These are phyloP conservation scores for Silene uniflora DNA, from an alignment of 148 eudicot species.

Conservation along the genomic window DNA sequence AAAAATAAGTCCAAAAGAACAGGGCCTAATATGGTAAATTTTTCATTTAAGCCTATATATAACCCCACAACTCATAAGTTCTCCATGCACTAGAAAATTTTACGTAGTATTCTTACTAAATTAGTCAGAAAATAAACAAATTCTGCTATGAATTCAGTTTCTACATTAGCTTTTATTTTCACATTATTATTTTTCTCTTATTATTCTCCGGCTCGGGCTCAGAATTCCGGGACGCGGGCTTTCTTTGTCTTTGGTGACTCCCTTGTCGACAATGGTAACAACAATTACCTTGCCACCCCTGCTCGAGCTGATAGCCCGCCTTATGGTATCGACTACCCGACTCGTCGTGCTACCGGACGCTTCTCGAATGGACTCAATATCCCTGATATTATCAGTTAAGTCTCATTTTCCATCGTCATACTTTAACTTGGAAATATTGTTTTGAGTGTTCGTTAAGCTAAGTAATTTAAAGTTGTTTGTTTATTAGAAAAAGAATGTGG, in stretches of 20 bases:
- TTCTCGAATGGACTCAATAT: slow-evolving; percentile 70
- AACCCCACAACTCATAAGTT: slow-evolving; percentile 1
- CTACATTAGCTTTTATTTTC: slow-evolving; percentile 10
- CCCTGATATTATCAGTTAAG: slow-evolving; percentile 70
- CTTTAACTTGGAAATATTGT: background rate
- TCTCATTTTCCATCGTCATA: slow-evolving; percentile 1
- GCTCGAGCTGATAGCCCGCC: slow-evolving; percentile 74
- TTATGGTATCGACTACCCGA: slow-evolving; percentile 66
- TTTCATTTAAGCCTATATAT: slow-evolving; percentile 17
- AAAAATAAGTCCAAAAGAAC: too few species aligned
- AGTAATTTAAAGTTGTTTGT: too few species aligned
- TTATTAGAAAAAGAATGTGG: too few species aligned
- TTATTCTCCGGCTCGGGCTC: slow-evolving; percentile 14
- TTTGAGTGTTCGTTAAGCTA: too few species aligned
- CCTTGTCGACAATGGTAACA: slow-evolving; percentile 66
- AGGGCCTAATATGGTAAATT: background rate
- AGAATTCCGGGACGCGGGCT: slow-evolving; percentile 31
- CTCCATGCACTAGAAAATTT: background rate
- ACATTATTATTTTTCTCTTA: background rate
- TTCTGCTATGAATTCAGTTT: slow-evolving; percentile 14
- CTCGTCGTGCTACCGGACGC: slow-evolving; percentile 55
- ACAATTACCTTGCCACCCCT: slow-evolving; percentile 59
- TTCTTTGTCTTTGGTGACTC: slow-evolving; percentile 75
- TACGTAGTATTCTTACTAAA: background rate
- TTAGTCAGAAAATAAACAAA: background rate